Conservation (phyloP, 179 eudicot species). For the Heliamphora pulchella region DNA sequence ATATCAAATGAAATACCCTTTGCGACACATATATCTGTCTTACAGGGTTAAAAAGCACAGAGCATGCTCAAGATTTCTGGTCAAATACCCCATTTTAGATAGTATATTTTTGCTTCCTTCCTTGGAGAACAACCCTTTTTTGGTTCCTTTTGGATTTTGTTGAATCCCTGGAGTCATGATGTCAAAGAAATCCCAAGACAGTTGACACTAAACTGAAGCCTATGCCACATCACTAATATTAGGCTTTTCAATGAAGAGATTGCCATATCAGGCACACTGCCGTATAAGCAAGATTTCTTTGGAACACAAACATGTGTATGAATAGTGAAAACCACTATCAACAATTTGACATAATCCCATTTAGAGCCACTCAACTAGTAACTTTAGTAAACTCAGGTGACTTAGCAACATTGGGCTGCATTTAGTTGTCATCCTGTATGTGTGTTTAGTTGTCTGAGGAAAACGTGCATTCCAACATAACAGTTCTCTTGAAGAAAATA, state of each 20-base stretch:
- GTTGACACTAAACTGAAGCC: not conserved
- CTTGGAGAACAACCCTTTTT: not conserved
- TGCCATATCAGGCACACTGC: not conserved
- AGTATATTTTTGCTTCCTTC: not conserved
- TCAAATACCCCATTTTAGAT: not conserved
- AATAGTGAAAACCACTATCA: not conserved
- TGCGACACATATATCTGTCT: not conserved
- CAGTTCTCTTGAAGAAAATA: no score
- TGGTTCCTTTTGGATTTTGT: constrained; percentile 8
- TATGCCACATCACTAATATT: not conserved
- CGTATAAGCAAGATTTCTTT: not conserved
- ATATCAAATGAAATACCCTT: not conserved
- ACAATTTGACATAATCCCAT: no score
- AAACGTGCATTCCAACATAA: no score
- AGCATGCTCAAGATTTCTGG: not conserved
- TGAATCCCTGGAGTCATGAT: not conserved
- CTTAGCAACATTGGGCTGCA: no score
- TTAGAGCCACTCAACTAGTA: no score
- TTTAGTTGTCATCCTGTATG: no score
- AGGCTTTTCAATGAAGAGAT: not conserved
- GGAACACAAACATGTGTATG: not conserved
- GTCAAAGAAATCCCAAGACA: not conserved
- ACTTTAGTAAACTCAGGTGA: no score
- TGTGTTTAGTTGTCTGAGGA: no score
- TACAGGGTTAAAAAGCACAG: no score